Conservation (phyloP, 148 eudicot genomes). For the Arctostaphylos glauca region DNA sequence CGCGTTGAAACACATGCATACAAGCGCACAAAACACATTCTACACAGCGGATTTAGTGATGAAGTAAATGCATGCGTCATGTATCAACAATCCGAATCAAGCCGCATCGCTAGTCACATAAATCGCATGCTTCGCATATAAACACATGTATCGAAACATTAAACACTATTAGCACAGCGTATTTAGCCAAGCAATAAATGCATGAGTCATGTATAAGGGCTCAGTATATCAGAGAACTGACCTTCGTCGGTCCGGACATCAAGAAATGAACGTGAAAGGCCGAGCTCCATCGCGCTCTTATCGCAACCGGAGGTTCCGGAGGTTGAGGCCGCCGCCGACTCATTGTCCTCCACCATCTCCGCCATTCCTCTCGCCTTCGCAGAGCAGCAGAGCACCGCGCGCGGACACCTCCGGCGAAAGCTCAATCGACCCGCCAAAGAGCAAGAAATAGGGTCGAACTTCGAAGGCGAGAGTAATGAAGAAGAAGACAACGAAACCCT, state of each 20-base stretch:
- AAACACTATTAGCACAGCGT: not conserved
- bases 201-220: not conserved
- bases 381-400: conserved; percentile 16
- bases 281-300: not conserved
- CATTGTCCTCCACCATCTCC: conserved; percentile 8
- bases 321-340: conserved; percentile 9
- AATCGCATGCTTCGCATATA: no score
- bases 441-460: not conserved
- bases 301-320: not conserved
- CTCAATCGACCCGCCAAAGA: conserved; percentile 12
- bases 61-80: not conserved
- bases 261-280: conserved; percentile 30
- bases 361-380: conserved; percentile 17
- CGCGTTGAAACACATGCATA: not conserved
- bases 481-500: conserved; percentile 18
- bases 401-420: conserved; percentile 15
- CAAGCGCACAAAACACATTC: not conserved
- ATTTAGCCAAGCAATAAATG: not conserved
- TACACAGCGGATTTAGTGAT: not conserved
- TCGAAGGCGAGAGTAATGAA: not conserved
- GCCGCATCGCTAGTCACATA: not conserved
- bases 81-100: not conserved
- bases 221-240: not conserved
- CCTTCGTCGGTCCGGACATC: conserved; percentile 36
- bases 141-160: no score